A percentile compares a stretch with the other conserved stretches of the same genome.
Evolutionary conservation across 2,329 filamentous ascomycete species (phyloP).

Genomic region (Aspergillus alliaceus): DNA sequence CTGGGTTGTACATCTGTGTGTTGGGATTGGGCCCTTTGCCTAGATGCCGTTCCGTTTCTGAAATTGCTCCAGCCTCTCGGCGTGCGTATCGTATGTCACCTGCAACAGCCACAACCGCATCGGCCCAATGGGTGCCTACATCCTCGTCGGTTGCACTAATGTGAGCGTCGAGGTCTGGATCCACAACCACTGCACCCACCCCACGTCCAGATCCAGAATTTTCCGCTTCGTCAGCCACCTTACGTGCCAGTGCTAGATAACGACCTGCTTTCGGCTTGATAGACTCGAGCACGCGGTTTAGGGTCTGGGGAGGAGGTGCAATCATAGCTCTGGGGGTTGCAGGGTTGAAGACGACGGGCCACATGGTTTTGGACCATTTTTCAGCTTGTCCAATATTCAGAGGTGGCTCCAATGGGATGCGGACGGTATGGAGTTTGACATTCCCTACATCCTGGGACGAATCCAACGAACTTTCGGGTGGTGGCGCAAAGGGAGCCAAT

Average conservation of each 20-base stretch:
- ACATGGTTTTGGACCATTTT: constrained; percentile 41
- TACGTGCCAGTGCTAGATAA: constrained; percentile 41
- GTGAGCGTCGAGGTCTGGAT: constrained; percentile 36
- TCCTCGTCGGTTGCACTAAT: constrained; percentile 20
- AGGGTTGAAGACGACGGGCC: constrained; percentile 48
- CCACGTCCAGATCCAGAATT: constrained; percentile 37
- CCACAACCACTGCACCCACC: constrained; percentile 48
- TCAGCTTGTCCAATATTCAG: constrained; percentile 41
- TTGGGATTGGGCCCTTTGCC: constrained; percentile 25
- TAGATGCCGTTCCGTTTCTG: constrained; percentile 21
- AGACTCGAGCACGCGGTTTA: constrained; percentile 33
- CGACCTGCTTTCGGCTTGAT: constrained; percentile 38
- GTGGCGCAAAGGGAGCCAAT: constrained; percentile 38
- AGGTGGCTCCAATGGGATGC: constrained; percentile 44
- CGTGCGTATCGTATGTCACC: constrained; percentile 45
- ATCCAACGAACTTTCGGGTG: constrained; percentile 8
- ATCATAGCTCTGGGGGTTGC: constrained; percentile 43
- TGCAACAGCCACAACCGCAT: constrained; percentile 44
- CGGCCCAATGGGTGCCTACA: constrained; percentile 30
- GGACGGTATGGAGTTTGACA: constrained; percentile 31
- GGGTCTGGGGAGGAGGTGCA: constrained; percentile 41
- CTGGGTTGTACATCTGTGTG: constrained; percentile 27
- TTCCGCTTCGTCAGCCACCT: constrained; percentile 40
- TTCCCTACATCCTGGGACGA: constrained; percentile 6
- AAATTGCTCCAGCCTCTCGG: constrained; percentile 26